These are phyloP conservation scores for Davidsoniella eucalypti DNA, from an alignment of 2,329 filamentous ascomycete species.

Conservation along the genomic window DNA sequence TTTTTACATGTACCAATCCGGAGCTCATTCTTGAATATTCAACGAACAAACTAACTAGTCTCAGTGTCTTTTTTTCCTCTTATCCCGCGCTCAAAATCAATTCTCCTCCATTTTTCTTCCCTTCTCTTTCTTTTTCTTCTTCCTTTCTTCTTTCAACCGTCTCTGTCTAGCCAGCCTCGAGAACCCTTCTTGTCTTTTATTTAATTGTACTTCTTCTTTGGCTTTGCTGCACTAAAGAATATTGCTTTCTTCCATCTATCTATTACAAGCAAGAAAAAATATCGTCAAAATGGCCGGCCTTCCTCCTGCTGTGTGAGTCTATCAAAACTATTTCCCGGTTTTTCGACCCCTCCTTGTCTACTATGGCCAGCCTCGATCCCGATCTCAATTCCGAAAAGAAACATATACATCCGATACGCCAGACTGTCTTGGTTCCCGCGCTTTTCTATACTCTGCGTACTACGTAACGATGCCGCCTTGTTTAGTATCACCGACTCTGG, in stretches of 20 bases:
- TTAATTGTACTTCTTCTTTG: not conserved
- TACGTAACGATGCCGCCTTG: no score
- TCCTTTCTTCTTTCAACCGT: not conserved
- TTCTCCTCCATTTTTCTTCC: not conserved
- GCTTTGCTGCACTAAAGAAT: no score
- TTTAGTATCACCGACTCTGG: no score
- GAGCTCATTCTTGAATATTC: not conserved
- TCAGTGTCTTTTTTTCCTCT: not conserved
- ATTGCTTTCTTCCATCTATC: no score
- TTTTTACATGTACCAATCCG: not conserved
- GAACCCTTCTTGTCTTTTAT: not conserved
- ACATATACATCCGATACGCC: no score
- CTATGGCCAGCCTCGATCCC: no score
- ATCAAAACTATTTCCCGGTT: not conserved
- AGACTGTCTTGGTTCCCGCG: not conserved
- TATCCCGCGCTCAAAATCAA: not conserved
- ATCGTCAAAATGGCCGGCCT: conserved; percentile 14
- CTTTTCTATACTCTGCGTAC: not conserved
- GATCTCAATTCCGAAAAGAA: no score
- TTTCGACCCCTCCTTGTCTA: no score
- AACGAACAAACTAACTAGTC: not conserved
- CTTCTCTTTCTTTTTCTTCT: not conserved
- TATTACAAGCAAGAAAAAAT: not conserved
- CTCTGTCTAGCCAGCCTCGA: not conserved
- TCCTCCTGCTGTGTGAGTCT: conserved; percentile 15